Base-by-base conservation (phyloP, 2,329 filamentous ascomycete species). In the Geoglossum cookeanum region DNA sequence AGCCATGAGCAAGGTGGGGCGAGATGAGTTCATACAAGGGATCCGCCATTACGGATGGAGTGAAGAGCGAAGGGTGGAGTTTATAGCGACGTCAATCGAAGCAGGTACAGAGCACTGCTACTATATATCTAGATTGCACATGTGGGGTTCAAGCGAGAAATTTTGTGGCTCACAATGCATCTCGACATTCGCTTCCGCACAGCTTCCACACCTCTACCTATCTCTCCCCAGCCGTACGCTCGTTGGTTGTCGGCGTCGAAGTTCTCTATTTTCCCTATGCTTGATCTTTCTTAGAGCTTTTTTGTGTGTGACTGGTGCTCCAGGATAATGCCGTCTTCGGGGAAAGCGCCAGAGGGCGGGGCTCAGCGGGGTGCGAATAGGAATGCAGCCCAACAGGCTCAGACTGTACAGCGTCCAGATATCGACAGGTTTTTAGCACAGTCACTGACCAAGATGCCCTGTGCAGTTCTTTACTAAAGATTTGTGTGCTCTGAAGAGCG, bases 21-120 rank as follows among this genome's bases (percentile, higher is more conserved):
- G 73, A 70, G 48, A 92, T 75, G 47, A 92, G 75, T 58, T 92
- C 87, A 64, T 87, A 83, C 44, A 94, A 75, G 15, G 85, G 75
- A 66, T 91, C 86, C 51, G 80, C 75, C 81, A 85, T 85, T 17
- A 9, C 13, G 42, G 22, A 6, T 45, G 39, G 22, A 17, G 22
- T 22, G 9, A 45, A 22, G 22, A 22, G 22, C 22, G 22, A 22
- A 22, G 22, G 22, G 22, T 22, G 22, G 22, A 45, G 15, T 22
- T 22, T 22, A 22, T 13, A 9, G n/a, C 42, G 42, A 45, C 42
- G 42, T 45, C 5, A 22, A 22, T 22, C 22, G 22, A 22, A 22
- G 22, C 22, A 22, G 22, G 22, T 22, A 22, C 22, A 2, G 22
- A 22, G 22, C 22, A 22, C 22, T 22, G 22, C 22, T 22, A 22